Percentiles rank a stretch among this genome's conserved stretches.
Conservation (phyloP, 768 basidiomycete species). For the Pleurotus giganteus region DNA sequence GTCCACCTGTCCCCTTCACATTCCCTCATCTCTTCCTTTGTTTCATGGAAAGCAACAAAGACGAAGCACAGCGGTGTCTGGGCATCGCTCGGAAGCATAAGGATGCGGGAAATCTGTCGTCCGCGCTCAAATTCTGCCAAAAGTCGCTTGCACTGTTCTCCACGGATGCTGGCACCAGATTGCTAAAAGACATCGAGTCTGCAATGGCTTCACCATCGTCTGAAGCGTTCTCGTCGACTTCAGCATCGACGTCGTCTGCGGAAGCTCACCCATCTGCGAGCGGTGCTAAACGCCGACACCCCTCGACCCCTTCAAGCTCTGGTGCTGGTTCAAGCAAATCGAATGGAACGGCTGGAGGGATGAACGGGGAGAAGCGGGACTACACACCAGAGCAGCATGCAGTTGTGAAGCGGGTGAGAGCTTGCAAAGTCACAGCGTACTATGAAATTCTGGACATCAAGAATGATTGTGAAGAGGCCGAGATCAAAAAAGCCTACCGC, state of each 20-base stretch:
- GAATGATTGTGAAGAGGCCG: conserved; percentile 78
- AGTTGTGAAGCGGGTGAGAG: conserved; percentile 81
- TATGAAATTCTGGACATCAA: conserved; percentile 87
- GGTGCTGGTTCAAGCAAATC: conserved; percentile 18
- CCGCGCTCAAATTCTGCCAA: conserved; percentile 85
- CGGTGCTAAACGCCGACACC: conserved; percentile 63
- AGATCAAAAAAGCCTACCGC: conserved; percentile 93
- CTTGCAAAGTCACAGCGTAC: conserved; percentile 87
- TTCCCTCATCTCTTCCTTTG: neutral
- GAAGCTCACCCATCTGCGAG: conserved; percentile 76
- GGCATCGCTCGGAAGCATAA: conserved; percentile 75
- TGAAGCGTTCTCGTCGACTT: conserved; percentile 36
- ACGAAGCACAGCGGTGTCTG: conserved; percentile 84
- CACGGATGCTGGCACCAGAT: conserved; percentile 68
- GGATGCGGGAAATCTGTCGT: conserved; percentile 65
- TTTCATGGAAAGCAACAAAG: conserved; percentile 79
- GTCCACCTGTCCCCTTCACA: neutral
- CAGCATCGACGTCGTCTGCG: conserved; percentile 40
- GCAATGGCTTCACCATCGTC: conserved; percentile 45
- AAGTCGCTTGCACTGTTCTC: conserved; percentile 84
- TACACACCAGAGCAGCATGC: conserved; percentile 83
- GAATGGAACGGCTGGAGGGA: conserved; percentile 57
- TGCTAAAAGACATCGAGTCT: conserved; percentile 66
- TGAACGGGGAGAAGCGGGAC: conserved; percentile 74
- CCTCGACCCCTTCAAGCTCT: conserved; percentile 26